Evolutionary conservation across 1,139 yeast genomes (phyloP).

Genomic region (Yamadazyma dushanensis): DNA sequence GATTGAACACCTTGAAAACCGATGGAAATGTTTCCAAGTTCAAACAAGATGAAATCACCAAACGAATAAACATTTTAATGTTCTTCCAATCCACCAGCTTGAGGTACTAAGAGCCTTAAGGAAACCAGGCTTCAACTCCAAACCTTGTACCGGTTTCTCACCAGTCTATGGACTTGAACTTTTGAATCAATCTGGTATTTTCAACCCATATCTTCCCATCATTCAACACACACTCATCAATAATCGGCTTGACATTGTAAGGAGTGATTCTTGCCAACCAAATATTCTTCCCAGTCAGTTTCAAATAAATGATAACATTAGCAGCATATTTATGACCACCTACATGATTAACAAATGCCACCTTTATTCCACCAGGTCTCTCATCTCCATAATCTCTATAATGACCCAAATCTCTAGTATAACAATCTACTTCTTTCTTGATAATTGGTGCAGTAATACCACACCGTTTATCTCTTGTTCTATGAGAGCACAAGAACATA

Average conservation of each 20-base stretch:
- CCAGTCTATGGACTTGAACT: slow-evolving; percentile 56
- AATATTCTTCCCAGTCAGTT: slow-evolving; percentile 65
- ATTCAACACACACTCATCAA: slow-evolving; percentile 66
- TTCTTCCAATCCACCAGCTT: slow-evolving; percentile 6
- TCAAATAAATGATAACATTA: slow-evolving; percentile 74
- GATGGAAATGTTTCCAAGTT: slow-evolving; percentile 11
- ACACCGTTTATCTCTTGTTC: slow-evolving; percentile 88
- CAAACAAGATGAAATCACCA: slow-evolving; percentile 24
- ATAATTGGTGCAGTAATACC: slow-evolving; percentile 94
- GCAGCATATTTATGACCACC: slow-evolving; percentile 97
- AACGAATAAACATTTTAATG: slow-evolving; percentile 48
- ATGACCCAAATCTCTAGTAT: slow-evolving; percentile 66
- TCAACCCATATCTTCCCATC: slow-evolving; percentile 75
- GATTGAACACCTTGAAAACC: slow-evolving; percentile 49
- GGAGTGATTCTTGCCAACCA: slow-evolving; percentile 92
- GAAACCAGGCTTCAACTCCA: too few species aligned
- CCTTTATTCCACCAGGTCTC: slow-evolving; percentile 71
- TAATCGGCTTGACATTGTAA: slow-evolving; percentile 66
- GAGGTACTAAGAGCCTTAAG: too few species aligned
- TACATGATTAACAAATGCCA: slow-evolving; percentile 75
- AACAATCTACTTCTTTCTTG: slow-evolving; percentile 74
- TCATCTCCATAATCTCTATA: slow-evolving; percentile 74
- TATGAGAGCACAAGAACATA: slow-evolving; percentile 82
- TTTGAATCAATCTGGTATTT: slow-evolving; percentile 62
- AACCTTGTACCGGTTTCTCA: too few species aligned